These are phyloP conservation scores for Medicago ruthenica DNA, from an alignment of 306 rosid genomes.

Conservation along the genomic window DNA sequence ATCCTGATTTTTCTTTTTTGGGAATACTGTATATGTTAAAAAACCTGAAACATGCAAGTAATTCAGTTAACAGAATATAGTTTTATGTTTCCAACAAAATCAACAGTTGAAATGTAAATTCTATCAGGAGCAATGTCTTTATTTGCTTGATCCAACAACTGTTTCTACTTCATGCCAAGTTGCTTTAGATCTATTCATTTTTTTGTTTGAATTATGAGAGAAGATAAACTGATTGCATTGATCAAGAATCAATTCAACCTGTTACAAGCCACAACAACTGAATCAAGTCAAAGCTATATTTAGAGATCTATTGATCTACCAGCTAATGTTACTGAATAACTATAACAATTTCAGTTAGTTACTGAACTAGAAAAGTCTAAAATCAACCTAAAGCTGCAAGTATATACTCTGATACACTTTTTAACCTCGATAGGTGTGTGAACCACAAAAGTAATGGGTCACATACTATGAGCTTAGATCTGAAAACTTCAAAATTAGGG, in stretches of 20 bases:
- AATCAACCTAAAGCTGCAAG: not conserved
- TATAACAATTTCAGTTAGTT: not conserved
- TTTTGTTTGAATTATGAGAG: not conserved
- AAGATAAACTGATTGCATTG: not conserved
- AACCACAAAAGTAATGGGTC: not conserved
- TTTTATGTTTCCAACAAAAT: slow-evolving; percentile 24
- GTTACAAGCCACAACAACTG: not conserved
- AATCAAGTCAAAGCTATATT: not conserved
- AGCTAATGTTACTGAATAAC: not conserved
- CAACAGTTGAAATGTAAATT: slow-evolving; percentile 15
- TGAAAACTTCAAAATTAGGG: not conserved
- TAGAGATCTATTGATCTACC: slow-evolving; percentile 5
- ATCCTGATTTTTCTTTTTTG: slow-evolving; percentile 1
- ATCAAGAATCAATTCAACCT: not conserved
- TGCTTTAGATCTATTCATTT: not conserved
- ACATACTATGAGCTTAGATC: not conserved
- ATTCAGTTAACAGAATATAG: slow-evolving; percentile 34
- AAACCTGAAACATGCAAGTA: slow-evolving; percentile 14
- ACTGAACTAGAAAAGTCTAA: not conserved
- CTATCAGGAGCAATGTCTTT: slow-evolving; percentile 23
- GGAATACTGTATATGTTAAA: not conserved
- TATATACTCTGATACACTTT: not conserved
- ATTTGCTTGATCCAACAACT: slow-evolving; percentile 8
- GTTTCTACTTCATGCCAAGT: not conserved
- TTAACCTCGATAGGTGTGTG: not conserved